A percentile compares a stretch with the other conserved stretches of the same genome.
Conservation (phyloP, 139 green algal species). For the Dunaliella sp. region DNA sequence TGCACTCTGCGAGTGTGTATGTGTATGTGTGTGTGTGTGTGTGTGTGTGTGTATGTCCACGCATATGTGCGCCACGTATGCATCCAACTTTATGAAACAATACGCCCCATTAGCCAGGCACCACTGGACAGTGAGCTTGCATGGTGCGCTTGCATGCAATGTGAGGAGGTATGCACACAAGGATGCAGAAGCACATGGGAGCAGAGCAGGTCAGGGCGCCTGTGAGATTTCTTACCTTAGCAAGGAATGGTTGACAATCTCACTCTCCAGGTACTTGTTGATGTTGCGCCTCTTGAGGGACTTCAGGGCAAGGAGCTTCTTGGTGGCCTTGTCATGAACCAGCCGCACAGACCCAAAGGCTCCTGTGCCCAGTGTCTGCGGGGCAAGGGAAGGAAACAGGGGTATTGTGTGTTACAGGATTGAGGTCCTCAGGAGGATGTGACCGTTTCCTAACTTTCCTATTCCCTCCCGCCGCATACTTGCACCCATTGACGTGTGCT, state of each 20-base stretch:
- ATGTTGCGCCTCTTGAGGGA: constrained; percentile 27
- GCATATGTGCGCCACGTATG: no score
- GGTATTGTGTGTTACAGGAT: background rate
- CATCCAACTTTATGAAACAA: no score
- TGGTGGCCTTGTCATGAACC: constrained; percentile 57
- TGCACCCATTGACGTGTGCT: background rate
- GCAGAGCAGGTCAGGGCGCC: no score
- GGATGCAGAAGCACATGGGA: no score
- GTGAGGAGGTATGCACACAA: no score
- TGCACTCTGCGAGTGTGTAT: constrained; percentile 82
- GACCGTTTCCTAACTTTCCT: no score
- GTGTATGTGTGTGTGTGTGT: background rate
- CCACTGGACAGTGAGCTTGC: no score
- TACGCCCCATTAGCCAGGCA: no score
- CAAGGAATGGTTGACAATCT: constrained; percentile 92
- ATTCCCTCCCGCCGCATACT: no score
- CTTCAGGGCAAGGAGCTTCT: constrained; percentile 54
- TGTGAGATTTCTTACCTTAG: constrained; percentile 57
- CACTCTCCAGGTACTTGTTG: constrained; percentile 52
- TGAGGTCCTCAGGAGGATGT: background rate
- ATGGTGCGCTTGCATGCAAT: no score
- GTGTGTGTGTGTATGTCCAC: background rate
- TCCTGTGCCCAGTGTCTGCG: constrained; percentile 41
- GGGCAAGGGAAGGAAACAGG: no score
- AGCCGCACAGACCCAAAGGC: constrained; percentile 84